Conservation (phyloP, 805 yeast species). For the Sungouiozyma ichnusensis region DNA sequence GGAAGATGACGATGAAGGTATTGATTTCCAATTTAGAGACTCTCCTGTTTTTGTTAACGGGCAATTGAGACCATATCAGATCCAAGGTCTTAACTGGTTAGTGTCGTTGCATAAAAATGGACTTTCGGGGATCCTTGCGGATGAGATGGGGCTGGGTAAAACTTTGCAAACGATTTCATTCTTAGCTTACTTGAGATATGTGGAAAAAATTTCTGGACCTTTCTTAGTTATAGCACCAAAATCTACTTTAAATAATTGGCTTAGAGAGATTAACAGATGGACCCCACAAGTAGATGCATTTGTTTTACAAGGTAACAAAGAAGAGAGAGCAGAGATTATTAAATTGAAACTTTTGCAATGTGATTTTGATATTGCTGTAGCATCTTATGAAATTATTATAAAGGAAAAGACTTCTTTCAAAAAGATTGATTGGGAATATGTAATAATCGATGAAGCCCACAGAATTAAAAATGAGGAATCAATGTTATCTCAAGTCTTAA, state of each 20-base stretch:
- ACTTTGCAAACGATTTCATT: constrained; percentile 73
- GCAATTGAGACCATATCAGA: constrained; percentile 57
- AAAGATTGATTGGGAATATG: constrained; percentile 67
- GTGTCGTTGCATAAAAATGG: constrained; percentile 59
- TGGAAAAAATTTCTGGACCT: constrained; percentile 55
- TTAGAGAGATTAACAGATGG: constrained; percentile 67
- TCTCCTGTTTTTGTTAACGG: constrained; percentile 71
- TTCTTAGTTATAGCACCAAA: constrained; percentile 70
- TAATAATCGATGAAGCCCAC: constrained; percentile 72
- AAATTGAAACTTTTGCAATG: constrained; percentile 42
- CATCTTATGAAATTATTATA: constrained; percentile 70
- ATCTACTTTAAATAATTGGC: constrained; percentile 74
- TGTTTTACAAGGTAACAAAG: constrained; percentile 66
- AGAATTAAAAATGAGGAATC: constrained; percentile 72
- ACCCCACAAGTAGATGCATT: constrained; percentile 68
- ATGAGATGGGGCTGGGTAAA: constrained; percentile 81
- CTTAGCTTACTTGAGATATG: constrained; percentile 58
- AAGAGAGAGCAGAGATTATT: constrained; percentile 49
- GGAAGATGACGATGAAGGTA: constrained; percentile 12
- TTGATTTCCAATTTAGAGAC: constrained; percentile 52
- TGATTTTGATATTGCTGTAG: constrained; percentile 61
- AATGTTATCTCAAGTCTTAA: constrained; percentile 58
- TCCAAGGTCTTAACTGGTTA: constrained; percentile 76
- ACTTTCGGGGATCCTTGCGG: constrained; percentile 68
- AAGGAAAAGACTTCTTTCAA: constrained; percentile 57